Conservation (phyloP, 176 grass and related monocot genomes). For the Oryza brachyantha region DNA sequence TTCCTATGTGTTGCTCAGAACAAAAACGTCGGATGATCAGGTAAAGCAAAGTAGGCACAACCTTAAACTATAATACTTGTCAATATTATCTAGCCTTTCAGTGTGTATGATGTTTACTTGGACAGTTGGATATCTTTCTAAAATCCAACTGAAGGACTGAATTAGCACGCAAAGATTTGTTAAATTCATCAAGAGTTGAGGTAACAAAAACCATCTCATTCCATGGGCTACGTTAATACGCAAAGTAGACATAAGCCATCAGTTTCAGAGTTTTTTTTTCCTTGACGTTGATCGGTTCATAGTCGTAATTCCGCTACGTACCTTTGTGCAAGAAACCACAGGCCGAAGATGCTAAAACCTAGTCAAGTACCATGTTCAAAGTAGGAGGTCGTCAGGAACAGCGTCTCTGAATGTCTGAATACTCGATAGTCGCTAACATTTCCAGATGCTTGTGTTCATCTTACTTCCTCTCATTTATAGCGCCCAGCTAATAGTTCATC, state of each 20-base stretch:
- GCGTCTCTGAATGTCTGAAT: background rate
- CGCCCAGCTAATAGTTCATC: no score
- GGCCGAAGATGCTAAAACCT: background rate
- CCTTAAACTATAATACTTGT: background rate
- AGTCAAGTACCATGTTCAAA: background rate
- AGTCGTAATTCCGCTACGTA: background rate
- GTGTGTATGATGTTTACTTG: background rate
- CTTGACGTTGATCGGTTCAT: background rate
- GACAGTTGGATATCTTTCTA: background rate
- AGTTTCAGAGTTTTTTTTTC: background rate
- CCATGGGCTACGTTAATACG: background rate
- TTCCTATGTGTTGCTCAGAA: conserved; percentile 7
- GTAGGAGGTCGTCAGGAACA: background rate
- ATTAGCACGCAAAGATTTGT: background rate
- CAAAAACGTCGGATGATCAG: background rate
- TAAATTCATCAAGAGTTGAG: background rate
- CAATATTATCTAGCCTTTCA: background rate
- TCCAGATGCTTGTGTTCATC: background rate
- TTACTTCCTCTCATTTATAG: no score
- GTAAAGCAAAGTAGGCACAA: background rate
- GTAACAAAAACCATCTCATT: background rate
- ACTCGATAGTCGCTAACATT: background rate
- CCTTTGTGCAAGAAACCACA: background rate
- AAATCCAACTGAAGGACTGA: background rate
- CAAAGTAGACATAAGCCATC: background rate